Base-by-base conservation (phyloP, 352 stramenopile species). In the Pythium phragmitis region DNA sequence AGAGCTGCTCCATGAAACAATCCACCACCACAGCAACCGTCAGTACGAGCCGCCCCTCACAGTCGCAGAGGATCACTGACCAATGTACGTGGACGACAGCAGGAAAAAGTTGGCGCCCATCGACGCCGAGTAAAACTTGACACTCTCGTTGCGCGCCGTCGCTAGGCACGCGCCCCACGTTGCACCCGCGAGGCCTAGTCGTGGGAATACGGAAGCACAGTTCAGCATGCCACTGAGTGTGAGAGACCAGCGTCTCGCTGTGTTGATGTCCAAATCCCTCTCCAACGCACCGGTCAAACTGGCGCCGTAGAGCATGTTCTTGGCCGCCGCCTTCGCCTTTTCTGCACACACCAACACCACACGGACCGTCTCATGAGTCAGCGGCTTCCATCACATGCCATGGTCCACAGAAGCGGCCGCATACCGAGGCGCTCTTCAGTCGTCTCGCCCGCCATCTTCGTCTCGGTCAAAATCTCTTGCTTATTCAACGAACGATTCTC, bases 91-190 rank as follows among this genome's bases (percentile, higher is more conserved):
- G n/a, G 85, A 85, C 3, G 81, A 88, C 7, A 92, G 56, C 45
- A 95, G 60, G 63, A 92, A 92, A 48, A 95, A 93, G 67, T 93
- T 95, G 66, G 85, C 81, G 7, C 82, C 85, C 79, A 95, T 91
- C 23, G 85, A 91, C 12, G 87, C 80, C 17, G 87, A 69, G 64
- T 92, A 95, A 55, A 95, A 95, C 60, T 75, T 77, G 53, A 91
- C 73, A 55, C 78, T 92, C 42, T 95, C 80, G 41, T 91, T 88
- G 45, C 87, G 82, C 30, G 91, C 50, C 21, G 77, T 76, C 2
- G 87, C 87, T 19, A 95, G 70, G 26, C 77, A 72, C 7, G 72
- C 80, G 28, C 87, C 87, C 60, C 75, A 78, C 6, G 73, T 73
- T 3, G 81, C 87, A 42, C 87, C 87, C 7, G 73, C 73, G 2